phyloP scores from a whole-genome alignment of 768 basidiomycete species.

The Auriscalpium microsporum region DNA sequence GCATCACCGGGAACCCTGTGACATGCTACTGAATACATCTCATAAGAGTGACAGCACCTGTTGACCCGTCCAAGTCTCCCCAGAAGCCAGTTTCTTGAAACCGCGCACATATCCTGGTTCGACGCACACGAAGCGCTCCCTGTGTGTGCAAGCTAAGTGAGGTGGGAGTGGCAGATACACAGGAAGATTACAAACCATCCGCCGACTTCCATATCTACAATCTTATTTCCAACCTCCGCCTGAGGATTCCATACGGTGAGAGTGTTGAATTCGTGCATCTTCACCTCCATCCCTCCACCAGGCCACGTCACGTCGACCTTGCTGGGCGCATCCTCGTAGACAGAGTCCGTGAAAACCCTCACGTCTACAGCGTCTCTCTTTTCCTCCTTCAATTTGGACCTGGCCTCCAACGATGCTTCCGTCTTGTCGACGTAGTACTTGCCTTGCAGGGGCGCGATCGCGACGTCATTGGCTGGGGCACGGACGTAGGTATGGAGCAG shows the following conservation, averaged over 20 bases:
- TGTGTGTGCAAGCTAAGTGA: slow-evolving; percentile 25
- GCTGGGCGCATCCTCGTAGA: slow-evolving; percentile 59
- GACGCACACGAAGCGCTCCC: slow-evolving; percentile 83
- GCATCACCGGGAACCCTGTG: no score
- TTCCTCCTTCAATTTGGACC: slow-evolving; percentile 46
- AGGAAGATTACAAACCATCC: slow-evolving; percentile 55
- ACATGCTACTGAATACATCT: background rate
- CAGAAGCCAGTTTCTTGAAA: slow-evolving; percentile 53
- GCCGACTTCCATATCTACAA: slow-evolving; percentile 82
- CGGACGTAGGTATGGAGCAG: slow-evolving; percentile 88
- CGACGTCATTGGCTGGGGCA: slow-evolving; percentile 49
- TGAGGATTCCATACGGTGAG: slow-evolving; percentile 96
- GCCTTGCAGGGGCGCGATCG: slow-evolving; percentile 56
- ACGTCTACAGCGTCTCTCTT: slow-evolving; percentile 60
- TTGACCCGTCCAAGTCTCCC: slow-evolving; percentile 67
- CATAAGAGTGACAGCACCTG: slow-evolving; percentile 52
- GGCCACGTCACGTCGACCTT: slow-evolving; percentile 55
- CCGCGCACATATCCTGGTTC: slow-evolving; percentile 84
- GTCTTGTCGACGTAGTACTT: slow-evolving; percentile 77
- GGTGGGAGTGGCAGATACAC: background rate
- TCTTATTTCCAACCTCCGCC: slow-evolving; percentile 53
- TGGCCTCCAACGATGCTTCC: slow-evolving; percentile 43
- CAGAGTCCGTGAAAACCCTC: slow-evolving; percentile 56
- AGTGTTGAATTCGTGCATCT: slow-evolving; percentile 53
- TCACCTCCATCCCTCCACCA: slow-evolving; percentile 45